phyloP scores from a whole-genome alignment of 495 filamentous ascomycete species.

The Opeltia flavorubescens region DNA sequence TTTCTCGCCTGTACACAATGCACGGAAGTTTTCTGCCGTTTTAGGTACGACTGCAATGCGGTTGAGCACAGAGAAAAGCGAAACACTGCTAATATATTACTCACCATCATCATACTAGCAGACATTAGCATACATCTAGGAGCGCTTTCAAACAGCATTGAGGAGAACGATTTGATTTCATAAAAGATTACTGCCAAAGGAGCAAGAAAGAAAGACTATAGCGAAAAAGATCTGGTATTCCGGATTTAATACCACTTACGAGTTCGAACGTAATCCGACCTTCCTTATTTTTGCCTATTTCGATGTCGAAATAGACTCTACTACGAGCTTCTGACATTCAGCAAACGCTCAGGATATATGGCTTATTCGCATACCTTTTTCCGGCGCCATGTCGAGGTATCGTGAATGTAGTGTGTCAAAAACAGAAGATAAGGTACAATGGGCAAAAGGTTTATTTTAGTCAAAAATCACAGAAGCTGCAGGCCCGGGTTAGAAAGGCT shows the following conservation, averaged over 20 bases:
- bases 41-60: slow-evolving; percentile 58
- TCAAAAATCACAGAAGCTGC: not conserved
- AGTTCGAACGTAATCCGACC: slow-evolving; percentile 76
- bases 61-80: not conserved
- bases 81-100: slow-evolving; percentile 9
- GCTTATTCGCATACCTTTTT: not conserved
- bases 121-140: not conserved
- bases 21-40: slow-evolving; percentile 88
- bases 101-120: slow-evolving; percentile 60
- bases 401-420: no score
- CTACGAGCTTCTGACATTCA: slow-evolving; percentile 31
- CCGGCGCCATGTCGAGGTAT: not conserved
- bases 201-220: slow-evolving; percentile 1
- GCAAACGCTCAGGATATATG: not conserved
- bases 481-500: not conserved
- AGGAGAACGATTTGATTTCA: no score
- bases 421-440: no score
- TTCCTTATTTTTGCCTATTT: slow-evolving; percentile 53
- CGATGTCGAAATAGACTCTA: slow-evolving; percentile 81
- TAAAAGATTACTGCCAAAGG: not conserved
- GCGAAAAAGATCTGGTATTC: not conserved
- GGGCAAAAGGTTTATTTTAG: not conserved
- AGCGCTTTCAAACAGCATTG: not conserved
- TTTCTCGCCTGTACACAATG: slow-evolving; percentile 86
- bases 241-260: slow-evolving; percentile 27